phyloP scores from a whole-genome alignment of 2,329 filamentous ascomycete species.

The Thielaviopsis ethacetica region DNA sequence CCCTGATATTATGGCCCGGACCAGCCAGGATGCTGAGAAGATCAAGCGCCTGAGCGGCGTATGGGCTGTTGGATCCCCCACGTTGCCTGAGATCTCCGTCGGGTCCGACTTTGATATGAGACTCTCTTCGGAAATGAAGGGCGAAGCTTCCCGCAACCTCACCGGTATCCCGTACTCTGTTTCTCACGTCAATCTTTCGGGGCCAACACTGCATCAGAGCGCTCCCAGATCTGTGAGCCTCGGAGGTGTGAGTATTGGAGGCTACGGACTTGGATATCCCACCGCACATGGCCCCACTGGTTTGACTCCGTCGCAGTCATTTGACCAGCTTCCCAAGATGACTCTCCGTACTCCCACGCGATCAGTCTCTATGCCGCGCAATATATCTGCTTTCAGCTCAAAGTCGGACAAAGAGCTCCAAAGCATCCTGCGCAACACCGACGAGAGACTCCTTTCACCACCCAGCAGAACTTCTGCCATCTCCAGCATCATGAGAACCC shows the following conservation, averaged over 20 bases:
- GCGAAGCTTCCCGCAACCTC: background rate
- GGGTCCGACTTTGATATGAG: background rate
- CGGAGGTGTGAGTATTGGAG: background rate
- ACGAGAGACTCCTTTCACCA: slow-evolving; percentile 25
- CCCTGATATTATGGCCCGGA: background rate
- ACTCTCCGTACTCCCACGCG: background rate
- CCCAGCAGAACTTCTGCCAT: slow-evolving; percentile 2
- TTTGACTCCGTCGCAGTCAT: background rate
- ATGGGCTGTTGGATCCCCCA: slow-evolving; percentile 7
- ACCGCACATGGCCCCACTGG: background rate
- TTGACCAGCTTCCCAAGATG: background rate
- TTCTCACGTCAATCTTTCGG: background rate
- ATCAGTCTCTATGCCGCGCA: background rate
- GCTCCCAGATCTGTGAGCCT: background rate
- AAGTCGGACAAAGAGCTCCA: slow-evolving; percentile 31
- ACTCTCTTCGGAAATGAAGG: background rate
- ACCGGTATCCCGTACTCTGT: background rate
- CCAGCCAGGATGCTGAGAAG: background rate
- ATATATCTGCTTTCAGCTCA: background rate
- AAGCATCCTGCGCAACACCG: slow-evolving; percentile 36
- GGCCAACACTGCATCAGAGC: background rate
- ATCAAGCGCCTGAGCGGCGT: background rate
- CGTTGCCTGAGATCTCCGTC: slow-evolving; percentile 4
- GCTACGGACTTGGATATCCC: background rate
- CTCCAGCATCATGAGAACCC: slow-evolving; percentile 4